Conservation (phyloP, 164 flowering plant species). For the Chimonanthus salicifolius region DNA sequence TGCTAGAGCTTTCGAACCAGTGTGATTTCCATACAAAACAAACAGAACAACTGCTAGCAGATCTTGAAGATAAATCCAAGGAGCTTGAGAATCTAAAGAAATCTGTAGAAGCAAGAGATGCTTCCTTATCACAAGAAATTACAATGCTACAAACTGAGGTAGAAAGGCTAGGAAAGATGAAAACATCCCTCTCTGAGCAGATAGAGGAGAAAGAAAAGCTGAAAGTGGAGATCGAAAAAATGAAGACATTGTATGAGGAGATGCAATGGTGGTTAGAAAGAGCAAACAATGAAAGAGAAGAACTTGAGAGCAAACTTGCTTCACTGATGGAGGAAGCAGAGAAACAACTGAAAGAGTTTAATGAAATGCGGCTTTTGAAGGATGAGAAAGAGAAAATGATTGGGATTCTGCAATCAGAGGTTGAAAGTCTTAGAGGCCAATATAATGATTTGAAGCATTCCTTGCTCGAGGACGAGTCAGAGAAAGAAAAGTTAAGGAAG, state of each 20-base stretch:
- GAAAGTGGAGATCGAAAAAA: constrained; percentile 30
- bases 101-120: constrained; percentile 34
- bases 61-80: constrained; percentile 37
- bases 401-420: constrained; percentile 33
- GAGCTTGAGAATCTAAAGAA: constrained; percentile 44
- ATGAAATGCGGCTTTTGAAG: constrained; percentile 27
- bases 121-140: constrained; percentile 34
- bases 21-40: constrained; percentile 23
- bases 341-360: constrained; percentile 36
- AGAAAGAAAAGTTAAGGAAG: constrained; percentile 63
- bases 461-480: constrained; percentile 43
- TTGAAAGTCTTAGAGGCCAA: constrained; percentile 38
- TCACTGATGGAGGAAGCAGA: constrained; percentile 43
- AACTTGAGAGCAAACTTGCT: constrained; percentile 33
- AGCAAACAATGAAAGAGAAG: constrained; percentile 38
- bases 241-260: constrained; percentile 25
- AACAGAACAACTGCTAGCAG: constrained; percentile 32
- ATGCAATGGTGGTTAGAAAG: constrained; percentile 34
- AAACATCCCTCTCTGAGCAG: constrained; percentile 25
- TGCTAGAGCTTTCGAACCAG: constrained; percentile 37
- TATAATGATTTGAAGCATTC: constrained; percentile 43
- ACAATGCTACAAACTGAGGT: constrained; percentile 39
- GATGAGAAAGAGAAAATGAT: constrained; percentile 45
- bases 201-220: constrained; percentile 29
- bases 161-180: constrained; percentile 34